These are phyloP conservation scores for Fusarium anguioides DNA, from an alignment of 2,329 filamentous ascomycete genomes.

Conservation along the genomic window DNA sequence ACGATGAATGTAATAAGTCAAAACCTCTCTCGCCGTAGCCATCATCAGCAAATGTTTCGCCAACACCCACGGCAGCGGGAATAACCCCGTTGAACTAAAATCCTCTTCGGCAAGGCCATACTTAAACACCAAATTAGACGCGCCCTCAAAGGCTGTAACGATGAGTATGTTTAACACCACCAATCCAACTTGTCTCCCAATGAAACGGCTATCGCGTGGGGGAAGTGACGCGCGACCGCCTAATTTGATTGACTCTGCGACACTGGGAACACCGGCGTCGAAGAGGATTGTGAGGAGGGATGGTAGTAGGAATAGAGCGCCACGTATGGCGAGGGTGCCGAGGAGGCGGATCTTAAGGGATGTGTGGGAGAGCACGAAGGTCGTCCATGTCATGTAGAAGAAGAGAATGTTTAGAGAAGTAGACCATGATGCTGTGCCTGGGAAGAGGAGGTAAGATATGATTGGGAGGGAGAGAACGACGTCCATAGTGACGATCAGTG, in stretches of 20 bases:
- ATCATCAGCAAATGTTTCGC: slow-evolving; percentile 60
- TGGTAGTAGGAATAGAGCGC: slow-evolving; percentile 78
- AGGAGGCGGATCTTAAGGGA: slow-evolving; percentile 80
- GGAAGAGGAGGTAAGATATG: slow-evolving; percentile 73
- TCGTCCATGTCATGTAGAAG: slow-evolving; percentile 92
- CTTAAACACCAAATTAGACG: slow-evolving; percentile 52
- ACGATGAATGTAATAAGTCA: slow-evolving; percentile 81
- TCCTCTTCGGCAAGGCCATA: slow-evolving; percentile 52
- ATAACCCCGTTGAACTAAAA: slow-evolving; percentile 60
- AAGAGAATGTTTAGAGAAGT: slow-evolving; percentile 88
- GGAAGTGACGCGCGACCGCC: slow-evolving; percentile 65
- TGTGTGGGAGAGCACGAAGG: slow-evolving; percentile 80
- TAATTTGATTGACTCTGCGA: slow-evolving; percentile 76
- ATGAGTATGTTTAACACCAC: slow-evolving; percentile 60
- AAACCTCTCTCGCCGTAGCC: slow-evolving; percentile 61
- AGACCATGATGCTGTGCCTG: slow-evolving; percentile 73
- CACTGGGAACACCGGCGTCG: slow-evolving; percentile 75
- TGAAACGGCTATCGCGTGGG: slow-evolving; percentile 52
- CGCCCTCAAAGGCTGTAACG: slow-evolving; percentile 57
- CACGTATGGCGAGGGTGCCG: slow-evolving; percentile 73
- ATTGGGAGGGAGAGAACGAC: slow-evolving; percentile 78
- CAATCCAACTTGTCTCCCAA: slow-evolving; percentile 54
- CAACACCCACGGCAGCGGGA: slow-evolving; percentile 66
- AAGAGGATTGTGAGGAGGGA: slow-evolving; percentile 78
- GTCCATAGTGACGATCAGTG: slow-evolving; percentile 61